These are phyloP conservation scores for Populus hybrid DNA, from an alignment of 441 rosid genomes.

Conservation along the genomic window DNA sequence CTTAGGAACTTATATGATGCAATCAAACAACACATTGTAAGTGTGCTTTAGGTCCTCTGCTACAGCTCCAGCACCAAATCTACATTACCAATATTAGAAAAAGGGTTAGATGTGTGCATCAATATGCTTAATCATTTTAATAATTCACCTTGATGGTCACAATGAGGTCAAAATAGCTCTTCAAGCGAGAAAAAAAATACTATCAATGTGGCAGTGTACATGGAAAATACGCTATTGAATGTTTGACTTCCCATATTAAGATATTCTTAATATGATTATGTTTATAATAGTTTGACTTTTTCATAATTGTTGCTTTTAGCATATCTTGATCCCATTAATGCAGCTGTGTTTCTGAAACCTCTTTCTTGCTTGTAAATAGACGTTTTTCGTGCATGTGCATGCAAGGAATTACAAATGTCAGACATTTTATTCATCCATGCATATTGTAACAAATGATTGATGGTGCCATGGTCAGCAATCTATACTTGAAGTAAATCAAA, in stretches of 20 bases:
- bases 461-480: neutral
- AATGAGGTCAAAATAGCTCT: neutral
- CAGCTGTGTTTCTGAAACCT: slow-evolving; percentile 7
- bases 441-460: neutral
- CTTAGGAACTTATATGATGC: slow-evolving; percentile 33
- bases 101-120: slow-evolving; percentile 28
- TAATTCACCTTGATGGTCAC: neutral
- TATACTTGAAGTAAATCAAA: neutral
- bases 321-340: neutral
- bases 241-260: neutral
- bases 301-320: neutral
- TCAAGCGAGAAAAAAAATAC: neutral
- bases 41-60: slow-evolving; percentile 27
- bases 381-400: neutral
- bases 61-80: slow-evolving; percentile 95
- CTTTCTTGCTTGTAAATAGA: neutral
- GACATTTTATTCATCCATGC: slow-evolving; percentile 5
- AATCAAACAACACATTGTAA: slow-evolving; percentile 24
- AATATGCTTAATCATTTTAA: slow-evolving; percentile 6
- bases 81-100: slow-evolving; percentile 35
- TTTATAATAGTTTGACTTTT: neutral
- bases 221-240: neutral
- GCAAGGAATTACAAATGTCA: neutral
- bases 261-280: neutral
- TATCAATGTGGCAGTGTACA: neutral